A percentile compares a stretch with the other conserved stretches of the same genome.
These are phyloP conservation scores for Hirschfeldia incana DNA, from an alignment of 345 rosid genomes.

Conservation along the genomic window DNA sequence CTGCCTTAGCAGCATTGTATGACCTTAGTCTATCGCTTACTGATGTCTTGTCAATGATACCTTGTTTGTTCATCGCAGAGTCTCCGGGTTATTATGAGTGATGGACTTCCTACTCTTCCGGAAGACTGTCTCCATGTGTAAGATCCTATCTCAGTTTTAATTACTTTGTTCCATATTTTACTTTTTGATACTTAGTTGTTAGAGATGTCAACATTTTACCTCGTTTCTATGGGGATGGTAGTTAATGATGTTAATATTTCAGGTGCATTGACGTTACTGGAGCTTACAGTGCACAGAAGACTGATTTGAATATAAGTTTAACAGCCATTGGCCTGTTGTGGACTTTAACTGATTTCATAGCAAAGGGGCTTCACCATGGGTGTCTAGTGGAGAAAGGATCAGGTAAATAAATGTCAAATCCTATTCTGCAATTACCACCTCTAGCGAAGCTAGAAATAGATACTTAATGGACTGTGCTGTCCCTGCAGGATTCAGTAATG, in stretches of 20 bases:
- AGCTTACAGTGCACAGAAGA: constrained; percentile 91
- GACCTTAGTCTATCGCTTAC: constrained; percentile 6
- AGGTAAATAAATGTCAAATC: constrained; percentile 43
- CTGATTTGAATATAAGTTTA: constrained; percentile 91
- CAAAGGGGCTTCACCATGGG: constrained; percentile 59
- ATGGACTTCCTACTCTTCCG: constrained; percentile 85
- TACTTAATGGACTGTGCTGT: constrained; percentile 9
- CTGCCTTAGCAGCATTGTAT: constrained; percentile 1
- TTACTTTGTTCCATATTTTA: constrained; percentile 4
- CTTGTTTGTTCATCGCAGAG: constrained; percentile 51
- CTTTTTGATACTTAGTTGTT: constrained; percentile 9
- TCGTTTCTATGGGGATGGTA: constrained; percentile 13
- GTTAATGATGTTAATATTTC: constrained; percentile 41
- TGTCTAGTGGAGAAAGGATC: constrained; percentile 55
- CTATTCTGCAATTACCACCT: constrained; percentile 7
- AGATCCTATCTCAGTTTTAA: constrained; percentile 36
- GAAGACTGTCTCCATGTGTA: constrained; percentile 80
- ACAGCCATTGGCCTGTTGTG: constrained; percentile 94
- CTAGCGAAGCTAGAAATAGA: not conserved
- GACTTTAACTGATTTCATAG: constrained; percentile 91
- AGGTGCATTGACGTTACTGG: constrained; percentile 98
- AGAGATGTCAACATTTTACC: constrained; percentile 8
- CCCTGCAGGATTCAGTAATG: constrained; percentile 42
- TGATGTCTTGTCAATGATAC: constrained; percentile 33
- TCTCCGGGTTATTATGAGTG: constrained; percentile 88